Conservation (phyloP, 495 filamentous ascomycete species). For the Tuber indicum region DNA sequence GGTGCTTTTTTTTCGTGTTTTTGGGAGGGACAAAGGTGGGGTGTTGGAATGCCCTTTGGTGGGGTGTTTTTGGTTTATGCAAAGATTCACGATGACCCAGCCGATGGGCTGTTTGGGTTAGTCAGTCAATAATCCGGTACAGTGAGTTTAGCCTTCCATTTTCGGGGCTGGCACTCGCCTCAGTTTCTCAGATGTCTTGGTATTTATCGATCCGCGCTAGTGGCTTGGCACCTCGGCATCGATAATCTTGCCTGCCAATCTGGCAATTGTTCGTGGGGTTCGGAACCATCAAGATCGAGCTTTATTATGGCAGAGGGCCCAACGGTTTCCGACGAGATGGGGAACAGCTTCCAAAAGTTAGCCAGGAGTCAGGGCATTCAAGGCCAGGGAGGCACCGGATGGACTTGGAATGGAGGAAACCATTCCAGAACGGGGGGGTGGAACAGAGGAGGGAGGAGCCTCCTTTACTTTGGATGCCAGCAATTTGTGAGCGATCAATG, state of each 20-base stretch:
- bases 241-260: conserved; percentile 27
- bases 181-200: conserved; percentile 35
- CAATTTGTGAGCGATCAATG: conserved; percentile 17
- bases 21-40: conserved; percentile 11
- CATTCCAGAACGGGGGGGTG: neutral
- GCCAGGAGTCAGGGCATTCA: conserved; percentile 30
- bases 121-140: neutral
- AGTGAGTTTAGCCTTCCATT: neutral
- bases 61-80: conserved; percentile 18
- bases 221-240: conserved; percentile 35
- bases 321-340: conserved; percentile 37
- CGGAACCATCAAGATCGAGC: conserved; percentile 36
- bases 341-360: neutral
- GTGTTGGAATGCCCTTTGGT: conserved; percentile 25
- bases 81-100: neutral
- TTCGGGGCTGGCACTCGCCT: conserved; percentile 24
- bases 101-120: conserved; percentile 2
- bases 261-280: conserved; percentile 13
- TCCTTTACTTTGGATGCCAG: conserved; percentile 2
- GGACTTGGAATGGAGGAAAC: neutral
- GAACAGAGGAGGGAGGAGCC: neutral
- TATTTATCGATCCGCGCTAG: conserved; percentile 33
- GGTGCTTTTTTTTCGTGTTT: neutral
- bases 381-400: neutral
- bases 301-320: conserved; percentile 35